Conservation (phyloP, 202 grass and related monocot species). For the Schoenoplectus triqueter region DNA sequence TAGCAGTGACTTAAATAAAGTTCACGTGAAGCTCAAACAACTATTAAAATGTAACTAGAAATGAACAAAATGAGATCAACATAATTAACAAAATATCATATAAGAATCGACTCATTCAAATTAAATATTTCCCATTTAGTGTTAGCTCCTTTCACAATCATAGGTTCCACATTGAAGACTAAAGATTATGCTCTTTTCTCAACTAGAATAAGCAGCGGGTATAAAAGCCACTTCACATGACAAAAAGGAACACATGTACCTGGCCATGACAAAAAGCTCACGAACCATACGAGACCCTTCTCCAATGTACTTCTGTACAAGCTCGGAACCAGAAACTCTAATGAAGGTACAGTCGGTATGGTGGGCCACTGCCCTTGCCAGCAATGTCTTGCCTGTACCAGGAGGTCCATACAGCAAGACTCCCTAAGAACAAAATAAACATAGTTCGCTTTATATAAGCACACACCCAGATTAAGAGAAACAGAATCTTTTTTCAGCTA, state of each 20-base stretch:
- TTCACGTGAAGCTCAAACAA: not conserved
- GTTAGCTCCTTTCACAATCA: not conserved
- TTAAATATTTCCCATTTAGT: not conserved
- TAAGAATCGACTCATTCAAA: not conserved
- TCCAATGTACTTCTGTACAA: constrained; percentile 99
- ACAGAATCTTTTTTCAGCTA: constrained; percentile 10
- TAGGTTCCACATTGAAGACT: not conserved
- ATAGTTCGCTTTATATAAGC: not conserved
- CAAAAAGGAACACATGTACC: constrained; percentile 46
- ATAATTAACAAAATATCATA: not conserved
- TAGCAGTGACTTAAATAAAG: not conserved
- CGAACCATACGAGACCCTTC: constrained; percentile 96
- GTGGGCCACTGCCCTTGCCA: constrained; percentile 97
- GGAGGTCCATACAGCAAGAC: constrained; percentile 97
- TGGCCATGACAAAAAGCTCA: constrained; percentile 98
- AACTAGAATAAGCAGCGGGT: not conserved
- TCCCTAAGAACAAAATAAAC: constrained; percentile 57
- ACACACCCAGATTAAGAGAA: constrained; percentile 18
- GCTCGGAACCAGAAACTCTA: constrained; percentile 95
- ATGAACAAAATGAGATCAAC: constrained; percentile 5
- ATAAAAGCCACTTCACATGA: not conserved
- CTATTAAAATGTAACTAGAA: not conserved
- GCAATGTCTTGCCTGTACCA: constrained; percentile 94
- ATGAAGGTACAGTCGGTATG: constrained; percentile 99
- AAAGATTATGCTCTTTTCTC: constrained; percentile 6